Conservation (phyloP, 1,139 yeast species). For the Tardiomyces depauwii region DNA sequence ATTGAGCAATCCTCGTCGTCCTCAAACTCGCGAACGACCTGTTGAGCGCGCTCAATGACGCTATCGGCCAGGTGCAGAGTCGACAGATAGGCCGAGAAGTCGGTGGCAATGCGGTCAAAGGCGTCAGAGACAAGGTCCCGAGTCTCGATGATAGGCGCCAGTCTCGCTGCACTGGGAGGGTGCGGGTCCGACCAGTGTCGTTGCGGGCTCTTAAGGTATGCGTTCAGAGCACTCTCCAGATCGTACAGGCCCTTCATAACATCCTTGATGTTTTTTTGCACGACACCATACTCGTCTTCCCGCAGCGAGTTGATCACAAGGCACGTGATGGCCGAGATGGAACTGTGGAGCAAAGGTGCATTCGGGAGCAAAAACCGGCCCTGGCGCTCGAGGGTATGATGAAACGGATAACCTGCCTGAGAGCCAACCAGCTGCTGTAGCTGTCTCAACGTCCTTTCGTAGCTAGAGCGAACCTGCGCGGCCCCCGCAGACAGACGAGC, state of each 20-base stretch:
- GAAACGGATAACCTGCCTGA: background rate
- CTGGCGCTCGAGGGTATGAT: background rate
- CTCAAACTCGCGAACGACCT: background rate
- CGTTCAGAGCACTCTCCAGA: slow-evolving; percentile 15
- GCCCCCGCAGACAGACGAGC: background rate
- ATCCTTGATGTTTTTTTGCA: slow-evolving; percentile 24
- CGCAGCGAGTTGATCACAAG: slow-evolving; percentile 14
- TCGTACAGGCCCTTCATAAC: slow-evolving; percentile 17
- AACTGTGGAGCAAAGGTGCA: background rate
- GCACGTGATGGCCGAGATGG: background rate
- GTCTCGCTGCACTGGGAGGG: background rate
- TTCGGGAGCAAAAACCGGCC: background rate
- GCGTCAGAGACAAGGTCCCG: background rate
- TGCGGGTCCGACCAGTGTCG: slow-evolving; percentile 24
- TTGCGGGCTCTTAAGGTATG: slow-evolving; percentile 20
- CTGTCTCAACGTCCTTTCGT: background rate
- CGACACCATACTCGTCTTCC: slow-evolving; percentile 26
- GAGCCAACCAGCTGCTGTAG: background rate
- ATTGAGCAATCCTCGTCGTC: background rate
- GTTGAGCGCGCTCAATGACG: background rate
- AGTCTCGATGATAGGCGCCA: background rate
- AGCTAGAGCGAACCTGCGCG: background rate
- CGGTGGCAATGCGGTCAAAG: background rate
- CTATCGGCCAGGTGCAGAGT: background rate
- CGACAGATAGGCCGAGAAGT: background rate